Conservation (phyloP, 495 filamentous ascomycete species). For the Aspergillus incahuasiensis region DNA sequence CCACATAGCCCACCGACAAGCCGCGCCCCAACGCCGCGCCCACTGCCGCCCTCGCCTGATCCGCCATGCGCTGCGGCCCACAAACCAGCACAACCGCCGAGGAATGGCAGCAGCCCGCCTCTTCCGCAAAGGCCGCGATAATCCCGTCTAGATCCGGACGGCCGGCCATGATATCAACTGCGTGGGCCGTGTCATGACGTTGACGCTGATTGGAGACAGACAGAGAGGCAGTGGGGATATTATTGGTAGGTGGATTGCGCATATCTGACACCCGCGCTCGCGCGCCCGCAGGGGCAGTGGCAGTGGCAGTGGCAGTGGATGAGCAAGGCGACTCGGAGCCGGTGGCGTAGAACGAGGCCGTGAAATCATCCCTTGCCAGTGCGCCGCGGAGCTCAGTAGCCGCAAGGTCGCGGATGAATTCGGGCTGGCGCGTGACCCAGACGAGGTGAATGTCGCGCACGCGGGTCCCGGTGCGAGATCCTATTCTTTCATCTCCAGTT, state of each 20-base stretch:
- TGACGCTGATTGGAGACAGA: no score
- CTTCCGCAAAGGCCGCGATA: slow-evolving; percentile 28
- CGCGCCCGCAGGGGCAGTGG: no score
- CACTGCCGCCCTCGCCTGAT: slow-evolving; percentile 43
- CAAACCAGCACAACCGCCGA: slow-evolving; percentile 45
- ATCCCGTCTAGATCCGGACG: slow-evolving; percentile 31
- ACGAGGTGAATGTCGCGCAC: slow-evolving; percentile 31
- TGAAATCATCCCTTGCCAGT: slow-evolving; percentile 31
- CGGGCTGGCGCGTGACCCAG: slow-evolving; percentile 38
- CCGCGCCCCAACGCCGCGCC: slow-evolving; percentile 32
- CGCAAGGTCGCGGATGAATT: slow-evolving; percentile 31
- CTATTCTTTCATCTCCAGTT: no score
- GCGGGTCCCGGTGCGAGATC: slow-evolving; percentile 8
- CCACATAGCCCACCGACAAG: slow-evolving; percentile 33
- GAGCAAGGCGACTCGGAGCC: no score
- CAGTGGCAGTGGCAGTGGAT: no score
- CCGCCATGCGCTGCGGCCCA: slow-evolving; percentile 45
- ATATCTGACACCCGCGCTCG: no score
- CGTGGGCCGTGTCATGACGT: no score
- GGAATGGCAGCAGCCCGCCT: slow-evolving; percentile 20
- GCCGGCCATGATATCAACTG: slow-evolving; percentile 25
- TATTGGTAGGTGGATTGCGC: no score
- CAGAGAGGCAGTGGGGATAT: no score
- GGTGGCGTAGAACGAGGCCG: slow-evolving; percentile 36
- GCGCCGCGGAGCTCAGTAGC: slow-evolving; percentile 25